Evolutionary conservation across 305 asterid species (phyloP).

Genomic region (Euphrasia arctica): DNA sequence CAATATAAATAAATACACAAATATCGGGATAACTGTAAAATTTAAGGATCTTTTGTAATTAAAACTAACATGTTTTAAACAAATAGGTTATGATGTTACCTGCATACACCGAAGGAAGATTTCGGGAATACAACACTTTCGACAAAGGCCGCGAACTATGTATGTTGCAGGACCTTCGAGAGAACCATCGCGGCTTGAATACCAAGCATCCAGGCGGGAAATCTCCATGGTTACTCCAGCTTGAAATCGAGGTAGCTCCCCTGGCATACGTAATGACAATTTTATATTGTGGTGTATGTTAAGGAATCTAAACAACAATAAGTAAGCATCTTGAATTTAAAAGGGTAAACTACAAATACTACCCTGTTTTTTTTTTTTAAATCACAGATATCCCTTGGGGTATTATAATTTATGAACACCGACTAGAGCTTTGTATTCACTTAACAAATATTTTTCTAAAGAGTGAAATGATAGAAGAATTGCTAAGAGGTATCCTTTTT

Average conservation of each 20-base stretch:
- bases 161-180: constrained; percentile 80
- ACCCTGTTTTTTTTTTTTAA: background rate
- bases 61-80: constrained; percentile 3
- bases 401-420: background rate
- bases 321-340: constrained; percentile 12
- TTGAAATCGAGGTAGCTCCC: constrained; percentile 90
- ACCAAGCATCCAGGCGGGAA: constrained; percentile 92
- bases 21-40: background rate
- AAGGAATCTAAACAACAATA: constrained; percentile 17
- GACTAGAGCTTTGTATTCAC: background rate
- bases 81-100: constrained; percentile 39
- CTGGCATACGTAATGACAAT: constrained; percentile 32
- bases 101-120: constrained; percentile 90
- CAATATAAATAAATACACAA: background rate
- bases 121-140: constrained; percentile 97
- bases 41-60: background rate
- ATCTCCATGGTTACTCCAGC: constrained; percentile 93
- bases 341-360: background rate
- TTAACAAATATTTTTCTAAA: background rate
- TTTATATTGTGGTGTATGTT: constrained; percentile 12
- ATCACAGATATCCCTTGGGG: background rate
- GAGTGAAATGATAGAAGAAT: background rate
- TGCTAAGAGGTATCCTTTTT: background rate
- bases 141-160: constrained; percentile 91
- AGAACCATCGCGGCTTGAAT: constrained; percentile 72